phyloP scores from a whole-genome alignment of 176 grass and related monocot genomes.

The Zizania latifolia region DNA sequence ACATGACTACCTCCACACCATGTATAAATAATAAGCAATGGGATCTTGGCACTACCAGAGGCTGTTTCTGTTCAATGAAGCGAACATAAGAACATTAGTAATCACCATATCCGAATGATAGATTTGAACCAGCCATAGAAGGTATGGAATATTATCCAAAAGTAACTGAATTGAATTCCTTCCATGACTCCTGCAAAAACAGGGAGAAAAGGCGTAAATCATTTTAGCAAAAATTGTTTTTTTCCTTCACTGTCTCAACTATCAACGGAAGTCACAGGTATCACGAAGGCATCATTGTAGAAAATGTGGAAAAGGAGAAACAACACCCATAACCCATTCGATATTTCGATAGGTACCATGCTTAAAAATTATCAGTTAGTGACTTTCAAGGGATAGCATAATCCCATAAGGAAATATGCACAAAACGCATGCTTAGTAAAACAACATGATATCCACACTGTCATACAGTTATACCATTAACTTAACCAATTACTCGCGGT shows the following conservation, averaged over 20 bases:
- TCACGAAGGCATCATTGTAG: background rate
- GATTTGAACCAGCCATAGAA: background rate
- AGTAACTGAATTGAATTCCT: conserved; percentile 70
- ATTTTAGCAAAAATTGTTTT: background rate
- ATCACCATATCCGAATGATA: background rate
- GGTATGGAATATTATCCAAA: conserved; percentile 37
- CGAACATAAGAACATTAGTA: background rate
- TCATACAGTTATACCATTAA: conserved; percentile 2
- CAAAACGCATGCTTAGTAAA: background rate
- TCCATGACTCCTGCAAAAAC: conserved; percentile 67
- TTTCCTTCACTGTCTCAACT: background rate
- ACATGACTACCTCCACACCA: no score
- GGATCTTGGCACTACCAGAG: background rate
- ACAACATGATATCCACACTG: background rate
- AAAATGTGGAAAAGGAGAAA: conserved; percentile 6
- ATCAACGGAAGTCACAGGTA: background rate
- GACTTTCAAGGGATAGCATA: background rate
- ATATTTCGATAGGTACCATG: conserved; percentile 13
- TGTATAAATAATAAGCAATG: background rate
- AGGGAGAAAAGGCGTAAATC: background rate
- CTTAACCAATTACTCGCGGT: background rate
- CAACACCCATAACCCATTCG: background rate
- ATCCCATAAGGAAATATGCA: background rate
- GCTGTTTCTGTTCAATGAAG: background rate
- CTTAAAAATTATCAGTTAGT: background rate